Percentiles rank a stretch among this genome's conserved stretches.
Conservation (phyloP, 306 rosid species). For the Dryas octopetala region DNA sequence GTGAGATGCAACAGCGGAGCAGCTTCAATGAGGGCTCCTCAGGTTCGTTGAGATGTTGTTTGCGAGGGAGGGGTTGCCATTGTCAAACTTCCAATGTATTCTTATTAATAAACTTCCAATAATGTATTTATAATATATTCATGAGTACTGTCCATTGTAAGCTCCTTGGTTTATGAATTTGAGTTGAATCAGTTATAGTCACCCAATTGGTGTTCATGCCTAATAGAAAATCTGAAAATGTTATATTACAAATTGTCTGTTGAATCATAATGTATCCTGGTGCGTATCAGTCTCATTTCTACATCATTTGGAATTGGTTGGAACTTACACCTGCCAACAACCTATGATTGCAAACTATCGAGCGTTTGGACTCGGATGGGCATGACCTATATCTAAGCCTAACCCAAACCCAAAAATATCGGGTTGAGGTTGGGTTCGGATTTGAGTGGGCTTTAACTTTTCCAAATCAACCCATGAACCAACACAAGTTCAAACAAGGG, state of each 20-base stretch:
- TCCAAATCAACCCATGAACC: too few relatives aligned
- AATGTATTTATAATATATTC: not conserved
- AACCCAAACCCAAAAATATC: too few relatives aligned
- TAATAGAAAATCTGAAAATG: not conserved
- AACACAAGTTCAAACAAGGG: too few relatives aligned
- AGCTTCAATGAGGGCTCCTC: not conserved
- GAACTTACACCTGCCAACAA: too few relatives aligned
- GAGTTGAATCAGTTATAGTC: not conserved
- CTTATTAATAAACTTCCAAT: not conserved
- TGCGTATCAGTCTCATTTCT: too few relatives aligned
- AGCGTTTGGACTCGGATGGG: too few relatives aligned
- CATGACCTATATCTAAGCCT: too few relatives aligned
- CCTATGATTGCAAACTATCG: too few relatives aligned
- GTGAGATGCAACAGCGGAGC: conserved; percentile 1
- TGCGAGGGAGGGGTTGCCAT: too few relatives aligned
- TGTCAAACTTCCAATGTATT: not conserved
- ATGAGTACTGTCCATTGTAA: not conserved
- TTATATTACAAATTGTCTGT: not conserved
- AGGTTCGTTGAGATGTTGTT: not conserved
- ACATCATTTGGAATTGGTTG: too few relatives aligned
- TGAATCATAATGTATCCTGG: not conserved
- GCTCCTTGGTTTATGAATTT: not conserved
- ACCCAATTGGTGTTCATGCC: not conserved
- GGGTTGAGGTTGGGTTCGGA: too few relatives aligned
- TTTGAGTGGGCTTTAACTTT: too few relatives aligned